Evolutionary conservation across 2,329 filamentous ascomycete genomes (phyloP), one percentile per base, ranked within the genome.

Genomic region (Torrubiella hemipterigena): DNA sequence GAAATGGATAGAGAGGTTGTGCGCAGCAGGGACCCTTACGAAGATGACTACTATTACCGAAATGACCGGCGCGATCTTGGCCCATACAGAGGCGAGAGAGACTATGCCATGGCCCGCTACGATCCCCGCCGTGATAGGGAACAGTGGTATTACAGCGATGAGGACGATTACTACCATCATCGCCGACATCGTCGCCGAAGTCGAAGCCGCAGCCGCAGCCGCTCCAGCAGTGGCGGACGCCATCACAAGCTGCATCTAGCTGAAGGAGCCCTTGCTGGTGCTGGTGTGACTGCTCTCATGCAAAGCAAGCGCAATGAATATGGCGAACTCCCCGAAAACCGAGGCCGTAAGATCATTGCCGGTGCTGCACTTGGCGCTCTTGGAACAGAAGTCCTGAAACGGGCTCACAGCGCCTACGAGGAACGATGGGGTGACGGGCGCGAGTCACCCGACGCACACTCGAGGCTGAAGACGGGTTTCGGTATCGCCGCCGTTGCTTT

Each of bases 211-310:
- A 72, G 68, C 38, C 54, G 55, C 10, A 67, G 65, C 40, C 53
- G 59, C 5, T 60, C 61, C 24, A 55, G 62, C 30, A 63, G 71
- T 39, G n/a, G n/a, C n/a, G n/a, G n/a, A n/a, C n/a, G n/a, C n/a
- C n/a, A n/a, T n/a, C 69, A 69, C 41, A 74, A 64, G 48, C 67
- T 68, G 25, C 68, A 76, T 41, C 50, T 79, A 5, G 73, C 73
- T 15, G 73, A 76, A 44, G 74, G 74, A n/a, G 74, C 73, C 8
- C 58, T 77, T 12, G 74, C 74, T 17, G 74, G 73, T 12, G 74
- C 74, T 13, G 74, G 73, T 29, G 51, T 74, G 7, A 67, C 69
- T 9, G 74, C 73, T n/a, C 51, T 78, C 3, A 51, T 76, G 6
- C 60, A 66, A 12, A 69, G 67, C 29, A 67, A 71, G 14, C 63